These are phyloP conservation scores for Fraxinus excelsior DNA, from an alignment of 257 asterid genomes.

Conservation along the genomic window DNA sequence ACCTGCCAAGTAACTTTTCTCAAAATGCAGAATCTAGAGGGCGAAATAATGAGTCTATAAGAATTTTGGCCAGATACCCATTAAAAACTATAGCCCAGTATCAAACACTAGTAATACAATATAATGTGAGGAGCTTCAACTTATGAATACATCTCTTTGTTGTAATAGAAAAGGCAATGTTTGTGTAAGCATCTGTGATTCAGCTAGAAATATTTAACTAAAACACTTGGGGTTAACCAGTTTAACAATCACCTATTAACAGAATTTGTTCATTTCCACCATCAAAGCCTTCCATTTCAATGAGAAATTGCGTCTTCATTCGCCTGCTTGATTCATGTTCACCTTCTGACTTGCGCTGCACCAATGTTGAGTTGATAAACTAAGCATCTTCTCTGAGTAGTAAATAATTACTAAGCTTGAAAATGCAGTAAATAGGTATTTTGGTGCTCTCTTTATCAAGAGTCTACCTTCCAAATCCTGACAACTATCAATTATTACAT, in stretches of 20 bases:
- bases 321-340: slow-evolving; percentile 99
- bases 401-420: neutral
- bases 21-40: neutral
- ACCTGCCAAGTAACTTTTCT: slow-evolving; percentile 4
- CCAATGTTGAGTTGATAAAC: slow-evolving; percentile 28
- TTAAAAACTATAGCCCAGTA: slow-evolving; percentile 1
- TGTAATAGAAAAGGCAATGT: neutral
- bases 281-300: slow-evolving; percentile 99
- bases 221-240: slow-evolving; percentile 14
- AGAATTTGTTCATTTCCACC: slow-evolving; percentile 80
- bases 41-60: too few relatives aligned
- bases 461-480: slow-evolving; percentile 4
- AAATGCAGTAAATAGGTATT: neutral
- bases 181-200: neutral
- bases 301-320: slow-evolving; percentile 94
- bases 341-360: slow-evolving; percentile 99
- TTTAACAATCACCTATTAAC: slow-evolving; percentile 69
- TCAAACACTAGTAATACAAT: slow-evolving; percentile 6
- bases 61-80: neutral
- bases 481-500: neutral
- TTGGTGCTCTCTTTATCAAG: slow-evolving; percentile 12
- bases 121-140: neutral
- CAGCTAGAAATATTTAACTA: slow-evolving; percentile 20
- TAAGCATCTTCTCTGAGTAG: slow-evolving; percentile 15
- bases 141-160: neutral